Evolutionary conservation across 768 basidiomycete genomes (phyloP), one percentile per base, ranked within the genome.

Genomic region (Boletus pseudopeckii): DNA sequence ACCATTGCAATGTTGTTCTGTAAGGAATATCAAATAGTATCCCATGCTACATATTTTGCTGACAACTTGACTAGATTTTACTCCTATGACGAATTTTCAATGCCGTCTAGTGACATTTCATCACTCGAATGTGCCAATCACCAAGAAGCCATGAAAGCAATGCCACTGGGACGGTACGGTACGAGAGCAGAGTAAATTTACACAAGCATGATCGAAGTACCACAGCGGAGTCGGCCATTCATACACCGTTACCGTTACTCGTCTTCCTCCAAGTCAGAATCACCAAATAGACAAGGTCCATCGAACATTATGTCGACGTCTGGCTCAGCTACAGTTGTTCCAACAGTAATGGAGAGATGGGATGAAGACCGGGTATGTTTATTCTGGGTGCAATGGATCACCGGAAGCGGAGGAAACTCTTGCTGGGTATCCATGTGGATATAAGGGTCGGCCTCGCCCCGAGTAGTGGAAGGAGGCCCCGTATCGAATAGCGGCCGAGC

Each of bases 191-290:
- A 28, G 28, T 28, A 28, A 28, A 1, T 28, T 28, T 28, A 28
- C 28, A 28, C 1, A 28, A 28, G 28, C 28, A 28, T 28, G 28
- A 28, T 28, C 28, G 28, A 28, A 28, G 28, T 28, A 28, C 28
- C 8, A 28, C 28, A 26, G 26, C 28, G 28, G 28, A 28, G 28
- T 28, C 28, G 14, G 33, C 33, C 33, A 34, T 14, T 15, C 33
- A 34, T 34, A 34, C 15, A 14, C 33, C 5, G 9, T 4, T 39
- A 11, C 22, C 6, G 7, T 34, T 48, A 68, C 43, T 47, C 59
- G n/a, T 67, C 65, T 30, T 70, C 70, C 20, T 63, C 68, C 43
- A 64, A 32, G 47, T 69, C 68, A 39, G 68, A 71, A 17, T 69
- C 68, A 46, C 50, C 54, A 51, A 69, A 69, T 22, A 69, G 59